These are phyloP conservation scores for Yarrowia sp. DNA, from an alignment of 805 yeast genomes.

Conservation along the genomic window DNA sequence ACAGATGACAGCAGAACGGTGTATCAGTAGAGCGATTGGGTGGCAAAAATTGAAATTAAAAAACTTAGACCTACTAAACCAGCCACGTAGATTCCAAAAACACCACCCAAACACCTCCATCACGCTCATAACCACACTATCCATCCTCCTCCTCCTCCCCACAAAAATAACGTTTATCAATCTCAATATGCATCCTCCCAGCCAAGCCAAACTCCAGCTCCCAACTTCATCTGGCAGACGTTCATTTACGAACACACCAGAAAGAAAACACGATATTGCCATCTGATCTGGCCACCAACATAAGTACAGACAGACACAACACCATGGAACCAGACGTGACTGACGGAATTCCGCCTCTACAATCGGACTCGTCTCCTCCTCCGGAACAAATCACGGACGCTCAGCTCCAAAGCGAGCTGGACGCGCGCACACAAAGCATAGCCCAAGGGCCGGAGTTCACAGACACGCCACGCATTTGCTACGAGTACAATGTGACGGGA, in stretches of 20 bases:
- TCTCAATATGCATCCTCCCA: background rate
- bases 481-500: conserved; percentile 42
- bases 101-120: background rate
- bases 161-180: background rate
- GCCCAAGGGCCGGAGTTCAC: conserved; percentile 27
- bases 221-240: too few species aligned
- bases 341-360: background rate
- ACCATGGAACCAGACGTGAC: conserved; percentile 8
- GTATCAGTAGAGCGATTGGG: too few species aligned
- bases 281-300: background rate
- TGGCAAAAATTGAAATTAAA: too few species aligned
- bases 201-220: too few species aligned
- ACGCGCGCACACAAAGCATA: conserved; percentile 14
- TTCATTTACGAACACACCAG: too few species aligned
- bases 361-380: conserved; percentile 3
- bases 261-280: too few species aligned
- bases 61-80: too few species aligned
- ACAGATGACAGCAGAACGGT: too few species aligned
- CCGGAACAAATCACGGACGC: conserved; percentile 16
- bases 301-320: background rate
- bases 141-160: background rate
- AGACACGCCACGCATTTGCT: conserved; percentile 46
- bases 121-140: too few species aligned
- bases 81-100: too few species aligned
- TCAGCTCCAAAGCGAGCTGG: conserved; percentile 13